Percentiles rank a stretch among this genome's conserved stretches.
Conservation (phyloP, 768 basidiomycete genomes). For the Auriscalpium vulgare region DNA sequence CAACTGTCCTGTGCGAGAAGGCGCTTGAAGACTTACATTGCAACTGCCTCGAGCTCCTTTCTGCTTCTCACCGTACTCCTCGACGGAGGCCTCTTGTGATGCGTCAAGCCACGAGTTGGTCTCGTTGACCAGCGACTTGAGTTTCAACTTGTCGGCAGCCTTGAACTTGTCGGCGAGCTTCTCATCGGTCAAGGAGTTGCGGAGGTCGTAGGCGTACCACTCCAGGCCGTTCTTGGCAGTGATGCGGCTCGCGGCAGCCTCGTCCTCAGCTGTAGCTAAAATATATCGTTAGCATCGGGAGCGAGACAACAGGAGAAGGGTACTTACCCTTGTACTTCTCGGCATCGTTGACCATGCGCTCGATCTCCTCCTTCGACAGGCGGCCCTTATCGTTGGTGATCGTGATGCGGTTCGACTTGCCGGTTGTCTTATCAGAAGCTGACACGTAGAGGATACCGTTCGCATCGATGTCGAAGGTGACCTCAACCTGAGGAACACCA, state of each 20-base stretch:
- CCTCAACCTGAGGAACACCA: constrained; percentile 38
- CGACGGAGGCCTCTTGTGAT: constrained; percentile 86
- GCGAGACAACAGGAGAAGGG: not conserved
- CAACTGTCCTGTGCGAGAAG: not conserved
- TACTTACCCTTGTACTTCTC: constrained; percentile 78
- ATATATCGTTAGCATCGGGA: constrained; percentile 45
- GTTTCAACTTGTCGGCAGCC: constrained; percentile 76
- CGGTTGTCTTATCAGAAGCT: constrained; percentile 92
- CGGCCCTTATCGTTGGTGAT: constrained; percentile 97
- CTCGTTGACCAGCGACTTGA: constrained; percentile 75
- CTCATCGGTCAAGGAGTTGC: constrained; percentile 80
- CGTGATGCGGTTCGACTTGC: constrained; percentile 89
- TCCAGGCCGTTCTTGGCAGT: constrained; percentile 87
- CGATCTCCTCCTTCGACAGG: constrained; percentile 92
- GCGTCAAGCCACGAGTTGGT: constrained; percentile 78
- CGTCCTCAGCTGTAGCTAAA: constrained; percentile 68
- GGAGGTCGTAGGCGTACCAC: constrained; percentile 92
- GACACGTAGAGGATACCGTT: constrained; percentile 96
- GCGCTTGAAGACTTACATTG: constrained; percentile 38
- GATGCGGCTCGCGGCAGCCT: constrained; percentile 78
- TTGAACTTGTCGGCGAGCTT: constrained; percentile 87
- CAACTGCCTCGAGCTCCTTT: constrained; percentile 88
- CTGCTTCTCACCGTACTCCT: constrained; percentile 88
- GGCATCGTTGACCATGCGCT: constrained; percentile 92
- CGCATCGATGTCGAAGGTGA: constrained; percentile 56